Evolutionary conservation across 2,329 filamentous ascomycete genomes (phyloP), one percentile per base, ranked within the genome.

Genomic region (Fusarium buharicum): DNA sequence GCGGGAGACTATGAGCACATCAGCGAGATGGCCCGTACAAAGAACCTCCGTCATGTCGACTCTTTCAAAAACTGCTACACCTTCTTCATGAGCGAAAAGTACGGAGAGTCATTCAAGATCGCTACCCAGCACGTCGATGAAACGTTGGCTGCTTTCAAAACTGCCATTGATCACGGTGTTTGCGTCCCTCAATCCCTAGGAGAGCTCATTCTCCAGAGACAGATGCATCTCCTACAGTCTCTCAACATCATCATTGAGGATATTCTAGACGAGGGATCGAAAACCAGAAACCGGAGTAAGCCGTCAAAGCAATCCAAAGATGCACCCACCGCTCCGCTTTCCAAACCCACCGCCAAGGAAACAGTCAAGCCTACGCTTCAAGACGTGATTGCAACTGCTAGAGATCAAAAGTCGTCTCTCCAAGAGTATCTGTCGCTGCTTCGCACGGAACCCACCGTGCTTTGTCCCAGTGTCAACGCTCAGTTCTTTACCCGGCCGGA

Each of bases 161-260:
- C 59, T 1, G 70, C 68, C 14, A 59, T 75, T 2, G 18, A 59
- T 0, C 60, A 64, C 5, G 58, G 71, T 2, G 14, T 70, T 1
- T 70, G 66, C 18, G 33, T 77, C 11, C 74, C 76, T 0, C 66
- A 70, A 16, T 53, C 66, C 0, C 58, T 55, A 0, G 76, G 76
- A 12, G 68, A 75, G 30, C 64, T 82, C 1, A 70, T 84, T 12
- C 55, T 83, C 2, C 27, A 62, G 34, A 73, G 81, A 56, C 80
- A 82, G 51, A 36, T 64, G 1, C 66, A 59, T 4, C 46, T 81
- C 0, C 36, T 82, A 1, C 74, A 77, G 43, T 11, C 14, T 6
- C 76, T 82, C 27, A 78, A 76, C 51, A 72, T 79, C n/a, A 62
- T 80, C 2, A 67, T 82, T 5, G 76, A 78, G 1, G 73, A 78